Conservation (phyloP, 371 early-diverging fungal genomes). For the Smittium culicis region DNA sequence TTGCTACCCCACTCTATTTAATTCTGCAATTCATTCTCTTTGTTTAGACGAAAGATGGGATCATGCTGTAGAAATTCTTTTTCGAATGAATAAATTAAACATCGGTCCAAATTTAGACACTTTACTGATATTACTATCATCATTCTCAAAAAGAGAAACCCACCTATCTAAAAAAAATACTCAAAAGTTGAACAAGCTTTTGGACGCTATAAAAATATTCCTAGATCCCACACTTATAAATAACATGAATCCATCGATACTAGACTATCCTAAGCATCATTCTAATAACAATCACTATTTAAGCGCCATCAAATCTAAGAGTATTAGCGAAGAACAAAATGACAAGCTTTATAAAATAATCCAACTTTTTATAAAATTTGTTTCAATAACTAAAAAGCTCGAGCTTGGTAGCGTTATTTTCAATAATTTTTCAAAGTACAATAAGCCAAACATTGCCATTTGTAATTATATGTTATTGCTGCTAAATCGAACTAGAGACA, state of each 20-base stretch:
- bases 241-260: not conserved
- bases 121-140: not conserved
- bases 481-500: not conserved
- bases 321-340: not conserved
- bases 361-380: not conserved
- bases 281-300: not conserved
- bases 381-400: not conserved
- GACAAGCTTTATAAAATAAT: not conserved
- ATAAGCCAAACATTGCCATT: not conserved
- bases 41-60: not conserved
- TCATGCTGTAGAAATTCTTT: not conserved
- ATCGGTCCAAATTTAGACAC: conserved; percentile 5
- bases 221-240: not conserved
- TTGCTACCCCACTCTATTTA: not conserved
- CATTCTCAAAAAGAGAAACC: not conserved
- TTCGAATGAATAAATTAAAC: not conserved
- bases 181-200: not conserved
- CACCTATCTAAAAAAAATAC: not conserved
- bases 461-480: conserved; percentile 6
- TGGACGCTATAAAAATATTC: not conserved
- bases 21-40: not conserved
- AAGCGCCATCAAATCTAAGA: not conserved
- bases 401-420: not conserved
- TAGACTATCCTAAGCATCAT: not conserved
- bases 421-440: not conserved